A percentile compares a stretch with the other conserved stretches of the same genome.
Conservation (phyloP, 2,329 filamentous ascomycete genomes). For the Achaetomium macrosporum region DNA sequence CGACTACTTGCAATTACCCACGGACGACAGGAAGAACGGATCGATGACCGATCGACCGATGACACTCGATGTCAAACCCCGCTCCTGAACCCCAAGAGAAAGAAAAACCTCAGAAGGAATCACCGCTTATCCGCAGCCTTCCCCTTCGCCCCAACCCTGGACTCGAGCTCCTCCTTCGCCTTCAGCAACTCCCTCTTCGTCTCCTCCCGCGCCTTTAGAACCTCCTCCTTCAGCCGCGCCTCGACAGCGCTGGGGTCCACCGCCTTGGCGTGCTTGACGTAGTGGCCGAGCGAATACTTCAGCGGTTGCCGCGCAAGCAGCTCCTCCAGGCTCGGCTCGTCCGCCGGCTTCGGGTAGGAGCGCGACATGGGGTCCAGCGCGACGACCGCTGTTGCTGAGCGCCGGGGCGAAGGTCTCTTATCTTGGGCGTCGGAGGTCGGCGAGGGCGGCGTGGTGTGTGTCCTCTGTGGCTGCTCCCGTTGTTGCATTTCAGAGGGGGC, state of each 20-base stretch:
- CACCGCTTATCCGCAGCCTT: background rate
- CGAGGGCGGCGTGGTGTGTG: background rate
- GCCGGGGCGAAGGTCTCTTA: background rate
- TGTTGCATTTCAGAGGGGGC: no score
- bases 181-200: slow-evolving; percentile 44
- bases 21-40: no score
- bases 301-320: slow-evolving; percentile 38
- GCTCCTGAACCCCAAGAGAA: background rate
- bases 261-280: slow-evolving; percentile 26
- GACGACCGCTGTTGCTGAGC: slow-evolving; percentile 4
- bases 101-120: background rate
- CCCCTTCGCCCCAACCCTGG: background rate
- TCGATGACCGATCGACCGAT: background rate
- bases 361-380: slow-evolving; percentile 33
- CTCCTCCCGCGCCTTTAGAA: slow-evolving; percentile 38
- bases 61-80: background rate
- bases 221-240: slow-evolving; percentile 31
- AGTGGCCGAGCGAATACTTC: slow-evolving; percentile 37
- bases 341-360: slow-evolving; percentile 36
- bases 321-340: slow-evolving; percentile 37
- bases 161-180: slow-evolving; percentile 27
- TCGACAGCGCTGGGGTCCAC: slow-evolving; percentile 23
- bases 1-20: no score
- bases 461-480: background rate
- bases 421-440: no score